These are phyloP conservation scores for Solanum medicagineum DNA, from an alignment of 257 asterid genomes.

Conservation along the genomic window DNA sequence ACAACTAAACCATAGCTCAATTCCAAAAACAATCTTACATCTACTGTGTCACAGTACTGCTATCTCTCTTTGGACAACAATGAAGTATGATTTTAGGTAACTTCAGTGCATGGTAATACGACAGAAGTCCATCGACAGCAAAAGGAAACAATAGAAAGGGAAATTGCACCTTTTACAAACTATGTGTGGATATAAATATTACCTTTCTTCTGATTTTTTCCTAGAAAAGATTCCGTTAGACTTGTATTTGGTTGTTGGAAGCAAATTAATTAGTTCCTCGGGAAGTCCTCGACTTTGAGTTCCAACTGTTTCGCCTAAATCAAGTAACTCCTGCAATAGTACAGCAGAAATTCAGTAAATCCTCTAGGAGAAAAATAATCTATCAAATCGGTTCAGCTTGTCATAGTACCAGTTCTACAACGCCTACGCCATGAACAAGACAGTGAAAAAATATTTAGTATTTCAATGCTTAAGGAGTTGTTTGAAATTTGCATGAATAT, in stretches of 20 bases:
- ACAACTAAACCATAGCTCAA: not conserved
- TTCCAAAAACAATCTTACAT: not conserved
- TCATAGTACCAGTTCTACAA: not conserved
- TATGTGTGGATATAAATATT: not conserved
- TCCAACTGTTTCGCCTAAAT: conserved; percentile 86
- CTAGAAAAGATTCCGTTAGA: conserved; percentile 56
- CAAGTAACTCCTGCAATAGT: conserved; percentile 64
- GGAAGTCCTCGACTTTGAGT: conserved; percentile 81
- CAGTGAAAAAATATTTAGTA: not conserved
- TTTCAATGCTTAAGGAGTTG: not conserved
- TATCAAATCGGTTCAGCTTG: not conserved
- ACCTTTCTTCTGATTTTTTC: conserved; percentile 73
- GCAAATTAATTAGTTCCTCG: conserved; percentile 56
- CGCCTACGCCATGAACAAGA: not conserved
- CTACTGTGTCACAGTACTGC: not conserved
- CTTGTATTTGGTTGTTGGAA: conserved; percentile 80
- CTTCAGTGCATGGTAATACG: not conserved
- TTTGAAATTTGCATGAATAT: not conserved
- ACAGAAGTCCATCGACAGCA: not conserved
- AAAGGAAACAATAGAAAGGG: not conserved
- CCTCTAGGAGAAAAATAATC: not conserved
- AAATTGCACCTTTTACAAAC: not conserved
- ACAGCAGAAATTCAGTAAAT: not conserved
- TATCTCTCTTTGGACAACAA: not conserved
- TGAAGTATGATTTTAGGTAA: not conserved